Evolutionary conservation across 2,329 filamentous ascomycete species (phyloP).

Genomic region (Aspergillus sp.): DNA sequence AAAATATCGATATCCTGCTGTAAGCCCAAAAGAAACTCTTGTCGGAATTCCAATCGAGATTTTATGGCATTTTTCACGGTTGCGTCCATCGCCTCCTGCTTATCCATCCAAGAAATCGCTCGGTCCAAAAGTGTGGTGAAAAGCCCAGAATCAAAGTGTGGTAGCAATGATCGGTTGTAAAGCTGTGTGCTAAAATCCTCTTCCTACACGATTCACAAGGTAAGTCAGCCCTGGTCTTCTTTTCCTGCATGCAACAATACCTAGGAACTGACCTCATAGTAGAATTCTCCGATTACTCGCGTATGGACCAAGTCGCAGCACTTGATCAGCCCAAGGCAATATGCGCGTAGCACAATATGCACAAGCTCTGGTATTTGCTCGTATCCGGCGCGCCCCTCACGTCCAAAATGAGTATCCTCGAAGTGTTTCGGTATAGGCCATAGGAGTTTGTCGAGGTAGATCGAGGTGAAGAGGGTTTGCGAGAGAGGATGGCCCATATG

Average conservation of each 20-base stretch:
- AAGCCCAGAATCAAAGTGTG: constrained; percentile 58
- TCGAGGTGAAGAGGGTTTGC: constrained; percentile 88
- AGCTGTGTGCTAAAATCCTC: constrained; percentile 95
- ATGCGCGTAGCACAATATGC: constrained; percentile 71
- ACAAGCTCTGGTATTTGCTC: constrained; percentile 47
- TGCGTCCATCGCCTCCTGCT: constrained; percentile 33
- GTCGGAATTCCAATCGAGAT: constrained; percentile 65
- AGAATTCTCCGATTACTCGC: constrained; percentile 78
- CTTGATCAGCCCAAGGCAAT: constrained; percentile 82
- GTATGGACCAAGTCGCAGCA: constrained; percentile 76
- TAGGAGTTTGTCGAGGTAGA: constrained; percentile 83
- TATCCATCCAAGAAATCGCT: constrained; percentile 54
- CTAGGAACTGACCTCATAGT: constrained; percentile 69
- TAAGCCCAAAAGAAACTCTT: constrained; percentile 45
- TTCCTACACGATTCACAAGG: constrained; percentile 56
- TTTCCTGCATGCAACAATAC: neutral
- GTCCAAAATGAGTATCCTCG: constrained; percentile 63
- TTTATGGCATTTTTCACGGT: constrained; percentile 57
- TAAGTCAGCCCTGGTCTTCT: neutral
- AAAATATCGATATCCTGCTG: constrained; percentile 35
- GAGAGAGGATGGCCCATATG: constrained; percentile 93
- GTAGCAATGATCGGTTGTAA: constrained; percentile 76
- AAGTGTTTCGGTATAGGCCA: constrained; percentile 66
- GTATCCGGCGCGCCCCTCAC: constrained; percentile 24
- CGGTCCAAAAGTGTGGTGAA: constrained; percentile 57